These are phyloP conservation scores for Phytopythium litorale DNA, from an alignment of 352 stramenopile genomes.

Conservation along the genomic window DNA sequence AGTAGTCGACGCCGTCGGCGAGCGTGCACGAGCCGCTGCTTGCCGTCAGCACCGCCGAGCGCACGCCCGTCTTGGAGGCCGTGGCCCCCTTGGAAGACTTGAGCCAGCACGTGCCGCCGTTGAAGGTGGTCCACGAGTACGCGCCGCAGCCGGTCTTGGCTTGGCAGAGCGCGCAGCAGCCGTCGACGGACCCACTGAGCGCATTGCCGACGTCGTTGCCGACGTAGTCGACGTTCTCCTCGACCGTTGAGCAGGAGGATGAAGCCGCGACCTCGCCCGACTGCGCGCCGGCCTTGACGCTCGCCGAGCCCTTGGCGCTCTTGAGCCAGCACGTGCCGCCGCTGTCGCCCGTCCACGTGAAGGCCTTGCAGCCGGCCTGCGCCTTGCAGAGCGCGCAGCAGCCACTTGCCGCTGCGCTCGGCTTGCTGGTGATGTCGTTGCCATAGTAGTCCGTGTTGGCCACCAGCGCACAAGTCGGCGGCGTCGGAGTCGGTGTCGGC, in stretches of 20 bases:
- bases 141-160: conserved; percentile 19
- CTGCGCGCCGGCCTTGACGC: conserved; percentile 16
- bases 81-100: conserved; percentile 26
- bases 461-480: conserved; percentile 19
- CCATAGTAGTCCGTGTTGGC: conserved; percentile 29
- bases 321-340: conserved; percentile 59
- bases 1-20: conserved; percentile 28
- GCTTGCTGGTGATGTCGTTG: conserved; percentile 25
- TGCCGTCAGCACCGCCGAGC: conserved; percentile 10
- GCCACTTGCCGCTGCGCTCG: conserved; percentile 12
- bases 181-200: conserved; percentile 12
- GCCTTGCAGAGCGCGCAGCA: conserved; percentile 27
- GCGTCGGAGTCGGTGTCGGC: conserved; percentile 3
- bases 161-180: conserved; percentile 28
- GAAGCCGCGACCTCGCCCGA: conserved; percentile 15
- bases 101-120: conserved; percentile 40
- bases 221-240: conserved; percentile 30
- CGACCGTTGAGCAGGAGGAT: conserved; percentile 16
- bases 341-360: conserved; percentile 45
- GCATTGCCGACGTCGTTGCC: conserved; percentile 23
- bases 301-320: conserved; percentile 21
- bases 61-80: conserved; percentile 9
- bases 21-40: conserved; percentile 14
- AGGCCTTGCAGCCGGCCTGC: conserved; percentile 27
- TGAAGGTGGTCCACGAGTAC: conserved; percentile 42